Percentiles rank a stretch among this genome's conserved stretches.
Conservation (phyloP, 805 yeast genomes). For the Debaryomyces tyrocola region DNA sequence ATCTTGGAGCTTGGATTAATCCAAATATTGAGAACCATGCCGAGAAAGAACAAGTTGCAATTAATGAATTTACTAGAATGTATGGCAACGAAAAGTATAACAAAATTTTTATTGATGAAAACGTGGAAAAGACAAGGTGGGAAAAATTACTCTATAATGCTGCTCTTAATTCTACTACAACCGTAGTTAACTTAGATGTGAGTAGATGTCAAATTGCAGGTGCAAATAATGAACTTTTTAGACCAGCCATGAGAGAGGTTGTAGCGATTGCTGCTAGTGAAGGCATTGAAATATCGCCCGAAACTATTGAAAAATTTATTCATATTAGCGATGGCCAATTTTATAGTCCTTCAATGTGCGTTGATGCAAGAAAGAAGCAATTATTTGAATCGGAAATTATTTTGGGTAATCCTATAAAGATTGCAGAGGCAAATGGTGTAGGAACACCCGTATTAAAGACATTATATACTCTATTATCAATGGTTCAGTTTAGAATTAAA, state of each 20-base stretch:
- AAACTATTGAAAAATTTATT: conserved; percentile 48
- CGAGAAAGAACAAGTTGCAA: conserved; percentile 7
- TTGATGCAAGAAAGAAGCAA: conserved; percentile 37
- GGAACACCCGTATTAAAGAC: conserved; percentile 58
- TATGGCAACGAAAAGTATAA: conserved; percentile 28
- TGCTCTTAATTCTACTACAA: conserved; percentile 34
- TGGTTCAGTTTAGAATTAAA: conserved; percentile 60
- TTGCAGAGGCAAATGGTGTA: conserved; percentile 40
- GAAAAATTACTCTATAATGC: conserved; percentile 38
- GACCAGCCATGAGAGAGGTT: conserved; percentile 70
- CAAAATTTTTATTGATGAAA: conserved; percentile 23
- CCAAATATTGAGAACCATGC: conserved; percentile 6
- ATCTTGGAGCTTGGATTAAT: conserved; percentile 21
- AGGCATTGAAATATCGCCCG: conserved; percentile 54
- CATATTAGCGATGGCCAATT: conserved; percentile 49
- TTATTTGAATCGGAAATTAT: conserved; percentile 41
- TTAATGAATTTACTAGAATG: conserved; percentile 22
- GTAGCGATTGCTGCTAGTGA: conserved; percentile 67
- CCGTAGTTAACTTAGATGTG: conserved; percentile 34
- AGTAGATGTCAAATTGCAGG: conserved; percentile 35
- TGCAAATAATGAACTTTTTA: conserved; percentile 28
- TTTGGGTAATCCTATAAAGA: conserved; percentile 38
- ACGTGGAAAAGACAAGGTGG: conserved; percentile 38
- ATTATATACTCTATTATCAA: conserved; percentile 57
- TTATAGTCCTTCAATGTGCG: conserved; percentile 43